These are phyloP conservation scores for Funneliformis caledonium DNA, from an alignment of 371 early-diverging fungal genomes.

Conservation along the genomic window DNA sequence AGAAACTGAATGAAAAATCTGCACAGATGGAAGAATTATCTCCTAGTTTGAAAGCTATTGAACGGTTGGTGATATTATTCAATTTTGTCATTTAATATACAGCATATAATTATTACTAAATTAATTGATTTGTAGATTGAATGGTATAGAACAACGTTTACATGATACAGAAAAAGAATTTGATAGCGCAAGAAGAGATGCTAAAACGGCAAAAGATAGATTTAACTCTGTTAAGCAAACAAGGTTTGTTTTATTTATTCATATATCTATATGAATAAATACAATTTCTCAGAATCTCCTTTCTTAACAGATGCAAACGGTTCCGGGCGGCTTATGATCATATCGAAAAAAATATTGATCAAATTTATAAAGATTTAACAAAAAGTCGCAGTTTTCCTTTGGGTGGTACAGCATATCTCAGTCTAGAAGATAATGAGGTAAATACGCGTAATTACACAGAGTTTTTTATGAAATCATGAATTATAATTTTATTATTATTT, in stretches of 20 bases:
- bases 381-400: conserved; percentile 75
- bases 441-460: too few species aligned
- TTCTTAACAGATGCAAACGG: conserved; percentile 60
- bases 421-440: conserved; percentile 84
- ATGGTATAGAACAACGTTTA: conserved; percentile 79
- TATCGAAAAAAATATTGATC: conserved; percentile 87
- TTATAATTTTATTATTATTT: conserved; percentile 38
- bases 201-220: conserved; percentile 76
- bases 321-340: conserved; percentile 94
- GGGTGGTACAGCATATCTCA: conserved; percentile 97
- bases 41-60: conserved; percentile 87
- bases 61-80: conserved; percentile 53
- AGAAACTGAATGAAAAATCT: conserved; percentile 64
- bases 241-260: conserved; percentile 53
- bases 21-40: conserved; percentile 86
- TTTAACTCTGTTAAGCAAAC: conserved; percentile 85
- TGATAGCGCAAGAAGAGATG: conserved; percentile 74
- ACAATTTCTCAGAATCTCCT: not conserved
- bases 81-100: not conserved
- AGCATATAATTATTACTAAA: not conserved
- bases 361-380: conserved; percentile 96
- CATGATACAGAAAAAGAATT: conserved; percentile 83
- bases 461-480: not conserved
- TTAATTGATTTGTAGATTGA: conserved; percentile 53
- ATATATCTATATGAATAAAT: not conserved